Evolutionary conservation across 2,329 filamentous ascomycete genomes (phyloP).

Genomic region (Aspergillus texensis): DNA sequence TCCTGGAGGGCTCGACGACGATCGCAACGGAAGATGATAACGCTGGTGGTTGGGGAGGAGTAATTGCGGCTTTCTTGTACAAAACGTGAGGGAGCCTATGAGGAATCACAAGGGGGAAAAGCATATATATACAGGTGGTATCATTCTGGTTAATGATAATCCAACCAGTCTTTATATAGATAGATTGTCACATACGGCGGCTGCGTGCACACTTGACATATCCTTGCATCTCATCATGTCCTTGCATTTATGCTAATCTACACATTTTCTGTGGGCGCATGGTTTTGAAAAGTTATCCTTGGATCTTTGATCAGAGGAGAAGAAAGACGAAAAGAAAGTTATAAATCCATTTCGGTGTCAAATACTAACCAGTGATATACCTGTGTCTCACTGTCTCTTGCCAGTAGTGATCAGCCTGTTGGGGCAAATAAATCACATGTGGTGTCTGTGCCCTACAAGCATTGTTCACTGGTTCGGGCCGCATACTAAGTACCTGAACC

Average conservation of each 20-base stretch:
- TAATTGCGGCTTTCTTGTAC: constrained; percentile 35
- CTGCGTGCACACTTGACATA: not conserved
- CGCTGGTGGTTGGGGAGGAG: constrained; percentile 38
- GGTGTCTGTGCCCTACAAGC: not conserved
- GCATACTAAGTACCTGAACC: not conserved
- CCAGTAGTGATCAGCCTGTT: not conserved
- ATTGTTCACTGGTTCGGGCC: not conserved
- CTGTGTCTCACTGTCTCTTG: not conserved
- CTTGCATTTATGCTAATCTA: not conserved
- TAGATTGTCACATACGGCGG: not conserved
- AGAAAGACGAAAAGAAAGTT: not conserved
- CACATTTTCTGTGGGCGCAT: not conserved
- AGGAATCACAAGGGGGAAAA: not conserved
- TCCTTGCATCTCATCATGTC: not conserved
- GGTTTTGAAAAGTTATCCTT: not conserved
- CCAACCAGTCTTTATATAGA: not conserved
- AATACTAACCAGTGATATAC: not conserved
- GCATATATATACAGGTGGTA: constrained; percentile 6
- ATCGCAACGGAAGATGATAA: constrained; percentile 32
- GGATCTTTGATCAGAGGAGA: not conserved
- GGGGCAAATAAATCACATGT: not conserved
- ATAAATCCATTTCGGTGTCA: not conserved
- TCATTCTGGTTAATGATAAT: not conserved
- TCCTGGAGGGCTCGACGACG: constrained; percentile 26
- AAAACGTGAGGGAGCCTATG: constrained; percentile 12